Base-by-base conservation (phyloP, 805 yeast species). In the Wickerhamomyces alni region DNA sequence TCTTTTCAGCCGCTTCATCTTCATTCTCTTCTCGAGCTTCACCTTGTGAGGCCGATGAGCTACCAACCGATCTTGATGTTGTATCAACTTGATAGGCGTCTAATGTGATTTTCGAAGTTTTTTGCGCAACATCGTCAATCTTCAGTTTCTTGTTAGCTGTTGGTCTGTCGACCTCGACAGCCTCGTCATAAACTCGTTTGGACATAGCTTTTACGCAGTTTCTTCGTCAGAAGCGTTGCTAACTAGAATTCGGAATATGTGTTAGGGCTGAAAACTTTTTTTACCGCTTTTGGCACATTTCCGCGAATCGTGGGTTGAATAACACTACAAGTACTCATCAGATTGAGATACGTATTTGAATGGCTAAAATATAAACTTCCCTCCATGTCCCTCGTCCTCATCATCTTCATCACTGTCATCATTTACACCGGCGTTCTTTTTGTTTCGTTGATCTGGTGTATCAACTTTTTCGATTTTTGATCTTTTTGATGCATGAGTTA, bases 351-450 rank as follows among this genome's bases (percentile, higher is more conserved):
- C n/a, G n/a, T n/a, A n/a, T n/a, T n/a, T n/a, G n/a, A n/a, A n/a
- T n/a, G n/a, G n/a, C 33, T 42, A 66, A 41, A 46, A 64, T 48
- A 48, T 55, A 43, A 55, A 55, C 27, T 52, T 54, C 2, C 44
- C 51, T 9, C 24, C 45, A 8, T 11, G 5, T 26, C 38, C 50
- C 2, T 44, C 52, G 1, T 46, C 56, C 1, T 48, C 59, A 0
- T 52, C 55, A 1, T 47, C 59, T 0, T 51, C 55, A 1, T 47
- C 52, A 4, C 48, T 54, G 1, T 47, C 52, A 5, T 47, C 51
- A 13, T 44, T 52, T 15, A 22, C 24, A 21, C 32, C 10, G 24
- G 15, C 18, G 13, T 26, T 33, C 17, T 38, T 39, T 2, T 8
- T 11, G 16, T 12, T 19, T 12, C 35, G 27, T 8, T n/a, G n/a